Base-by-base conservation (phyloP, 2,329 filamentous ascomycete genomes). In the Didymella keratinophila region DNA sequence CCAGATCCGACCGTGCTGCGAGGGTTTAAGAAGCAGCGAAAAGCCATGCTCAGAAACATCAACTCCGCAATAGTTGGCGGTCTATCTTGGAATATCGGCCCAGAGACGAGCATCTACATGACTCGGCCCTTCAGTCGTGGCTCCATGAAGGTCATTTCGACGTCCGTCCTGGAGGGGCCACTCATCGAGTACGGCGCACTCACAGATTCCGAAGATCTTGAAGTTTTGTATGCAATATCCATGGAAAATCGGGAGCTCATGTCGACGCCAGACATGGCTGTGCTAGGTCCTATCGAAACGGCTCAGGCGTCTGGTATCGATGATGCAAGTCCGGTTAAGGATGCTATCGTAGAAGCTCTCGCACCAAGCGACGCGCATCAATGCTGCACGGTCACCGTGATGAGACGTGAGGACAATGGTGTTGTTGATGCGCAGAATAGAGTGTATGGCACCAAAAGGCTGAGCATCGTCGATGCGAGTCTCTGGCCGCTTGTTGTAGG, bases 1-100 rank as follows among this genome's bases (percentile, higher is more conserved):
- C 43, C 72, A 27, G 46, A 58, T 36, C 21, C 56, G 9, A 11
- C 59, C 2, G 61, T 75, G 18, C 43, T 72, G 30, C 62, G 51
- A 5, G 72, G 74, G 12, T 74, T 69, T 46, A 56, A 58, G 18
- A 67, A 68, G 41, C 75, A 76, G 50, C 65, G 65, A 21, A 54
- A 2, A 37, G 52, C 61, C n/a, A 63, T 66, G 25, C 61, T 68
- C 11, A 25, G 48, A 7, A 53, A 54, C 11, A 47, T 60, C 1
- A 51, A 68, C 20, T 52, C 64, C 6, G 64, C 60, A 3, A 45
- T 68, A 16, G 30, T 16, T 32, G 66, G 30, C 21, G 41, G 66
- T 37, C n/a, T 65, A 11, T 67, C 48, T 59, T 59, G 63, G 52
- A 50, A 39, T 58, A 64, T 41, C 53, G 63, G 43, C 37, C 43